Base-by-base conservation (phyloP, 176 grass and related monocot species). In the Aegilops tauschii region DNA sequence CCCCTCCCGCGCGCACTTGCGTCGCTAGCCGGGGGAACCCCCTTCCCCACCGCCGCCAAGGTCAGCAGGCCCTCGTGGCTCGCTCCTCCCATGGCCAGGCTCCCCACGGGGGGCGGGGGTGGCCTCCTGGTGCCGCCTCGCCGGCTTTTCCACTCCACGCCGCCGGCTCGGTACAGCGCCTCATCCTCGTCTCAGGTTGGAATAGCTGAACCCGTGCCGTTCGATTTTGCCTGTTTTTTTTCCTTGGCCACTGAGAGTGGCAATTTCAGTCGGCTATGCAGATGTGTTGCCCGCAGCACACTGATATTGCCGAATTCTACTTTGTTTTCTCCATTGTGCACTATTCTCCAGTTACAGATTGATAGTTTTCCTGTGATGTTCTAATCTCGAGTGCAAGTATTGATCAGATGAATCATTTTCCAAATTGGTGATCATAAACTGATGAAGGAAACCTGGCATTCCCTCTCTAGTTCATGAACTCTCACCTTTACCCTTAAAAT, bases 161-260 rank as follows among this genome's bases (percentile, higher is more conserved):
- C 76, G n/a, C 79, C 83, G 27, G 30, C 80, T 72, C 85, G 45
- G 32, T 77, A 83, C 83, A 88, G 85, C 83, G 27, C 65, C 50
- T 84, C 89, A 3, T 84, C 88, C 35, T 89, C 87, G 3, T 87
- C 93, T 44, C 88, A 90, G 84, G 92, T 89, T 74, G 56, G 75
- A 29, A 13, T 75, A 30, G 4, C 69, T 61, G 18, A 39, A 21
- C 30, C 64, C 14, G 4, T 58, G 54, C 3, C 8, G 20, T 69
- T 86, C 28, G 3, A 37, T 4, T 62, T 17, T 27, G 21, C 12
- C 8, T 45, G 39, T 21, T n/a, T 17, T 54, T 68, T 63, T 45
- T 44, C 40, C 13, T 85, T 78, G 45, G 47, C 61, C 69, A 12
- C 14, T 65, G 54, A 7, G 29, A 21, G 25, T 64, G 17, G 17